Conservation (phyloP, 495 filamentous ascomycete species). For the Neurospora sublineolata region DNA sequence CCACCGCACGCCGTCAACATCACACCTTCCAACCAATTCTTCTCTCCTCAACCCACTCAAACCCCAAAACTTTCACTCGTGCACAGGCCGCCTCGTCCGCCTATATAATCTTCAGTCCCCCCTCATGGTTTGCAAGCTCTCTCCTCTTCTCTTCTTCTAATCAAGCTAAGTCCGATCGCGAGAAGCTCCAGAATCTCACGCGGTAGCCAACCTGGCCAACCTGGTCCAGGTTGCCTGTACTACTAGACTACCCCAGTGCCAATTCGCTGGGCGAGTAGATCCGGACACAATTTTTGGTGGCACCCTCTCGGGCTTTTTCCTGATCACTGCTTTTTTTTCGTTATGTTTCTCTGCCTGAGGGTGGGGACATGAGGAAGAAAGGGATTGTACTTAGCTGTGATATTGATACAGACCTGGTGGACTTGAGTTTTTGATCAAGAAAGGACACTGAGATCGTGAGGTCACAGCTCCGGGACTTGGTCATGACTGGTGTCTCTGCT, state of each 20-base stretch:
- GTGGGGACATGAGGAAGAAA: neutral
- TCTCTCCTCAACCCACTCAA: neutral
- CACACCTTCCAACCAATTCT: neutral
- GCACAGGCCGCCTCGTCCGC: neutral
- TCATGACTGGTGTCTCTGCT: neutral
- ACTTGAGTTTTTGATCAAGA: neutral
- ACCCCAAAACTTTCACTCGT: neutral
- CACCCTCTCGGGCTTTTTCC: neutral
- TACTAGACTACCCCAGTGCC: neutral
- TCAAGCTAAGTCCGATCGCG: neutral
- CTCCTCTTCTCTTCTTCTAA: neutral
- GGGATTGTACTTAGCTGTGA: neutral
- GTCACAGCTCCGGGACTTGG: neutral
- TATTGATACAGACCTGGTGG: neutral
- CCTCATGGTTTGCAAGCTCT: neutral
- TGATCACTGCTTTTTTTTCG: neutral
- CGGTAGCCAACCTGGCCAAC: neutral
- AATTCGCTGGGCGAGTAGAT: neutral
- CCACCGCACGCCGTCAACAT: neutral
- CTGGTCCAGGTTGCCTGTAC: neutral
- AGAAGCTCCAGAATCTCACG: neutral
- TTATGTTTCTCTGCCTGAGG: neutral
- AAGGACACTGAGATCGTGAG: neutral
- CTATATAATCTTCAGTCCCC: neutral
- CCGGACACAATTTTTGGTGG: neutral